Evolutionary conservation across 352 stramenopile genomes (phyloP).

Genomic region (Pythium sukuiense): DNA sequence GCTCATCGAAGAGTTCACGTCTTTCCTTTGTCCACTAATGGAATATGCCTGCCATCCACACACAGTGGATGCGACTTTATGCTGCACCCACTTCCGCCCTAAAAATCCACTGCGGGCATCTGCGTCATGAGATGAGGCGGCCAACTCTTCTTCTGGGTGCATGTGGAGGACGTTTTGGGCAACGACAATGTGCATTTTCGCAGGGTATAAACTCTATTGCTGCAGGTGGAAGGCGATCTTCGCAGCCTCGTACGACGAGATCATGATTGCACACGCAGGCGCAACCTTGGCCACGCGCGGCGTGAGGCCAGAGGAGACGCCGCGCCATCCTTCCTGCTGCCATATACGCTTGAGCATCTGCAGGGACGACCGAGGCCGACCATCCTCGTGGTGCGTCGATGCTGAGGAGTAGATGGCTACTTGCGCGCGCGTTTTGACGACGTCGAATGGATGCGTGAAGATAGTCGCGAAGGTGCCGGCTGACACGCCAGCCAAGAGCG

Average conservation of each 20-base stretch:
- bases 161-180: neutral
- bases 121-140: neutral
- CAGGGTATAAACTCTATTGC: constrained; percentile 4
- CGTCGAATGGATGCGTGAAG: constrained; percentile 94
- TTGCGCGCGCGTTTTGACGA: constrained; percentile 93
- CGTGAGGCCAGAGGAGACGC: constrained; percentile 48
- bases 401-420: constrained; percentile 48
- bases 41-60: neutral
- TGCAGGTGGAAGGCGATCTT: constrained; percentile 58
- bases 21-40: neutral
- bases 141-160: neutral
- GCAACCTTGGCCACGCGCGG: constrained; percentile 71
- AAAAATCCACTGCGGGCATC: neutral
- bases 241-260: constrained; percentile 66
- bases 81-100: neutral
- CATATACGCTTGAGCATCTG: constrained; percentile 57
- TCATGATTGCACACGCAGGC: constrained; percentile 80
- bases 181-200: neutral
- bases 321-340: constrained; percentile 37
- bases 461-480: constrained; percentile 86
- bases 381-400: constrained; percentile 23
- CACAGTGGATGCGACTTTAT: neutral
- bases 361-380: constrained; percentile 29
- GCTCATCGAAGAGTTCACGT: neutral
- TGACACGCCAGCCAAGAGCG: constrained; percentile 83